Percentiles rank a stretch among this genome's conserved stretches.
Conservation (phyloP, 2,329 filamentous ascomycete species). For the Curvularia lunata region DNA sequence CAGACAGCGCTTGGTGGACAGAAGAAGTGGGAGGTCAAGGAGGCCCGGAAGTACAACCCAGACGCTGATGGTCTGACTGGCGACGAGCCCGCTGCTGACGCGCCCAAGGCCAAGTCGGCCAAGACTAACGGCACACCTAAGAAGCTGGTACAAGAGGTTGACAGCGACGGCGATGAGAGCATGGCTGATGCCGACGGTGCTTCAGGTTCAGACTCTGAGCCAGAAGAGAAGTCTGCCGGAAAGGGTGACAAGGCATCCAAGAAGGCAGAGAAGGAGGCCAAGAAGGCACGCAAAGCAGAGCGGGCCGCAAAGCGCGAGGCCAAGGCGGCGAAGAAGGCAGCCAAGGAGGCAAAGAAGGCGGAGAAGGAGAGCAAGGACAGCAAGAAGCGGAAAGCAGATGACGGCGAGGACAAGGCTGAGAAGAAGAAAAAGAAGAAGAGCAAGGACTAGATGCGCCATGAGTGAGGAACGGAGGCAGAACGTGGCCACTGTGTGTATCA, state of each 20-base stretch:
- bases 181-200: slow-evolving; percentile 48
- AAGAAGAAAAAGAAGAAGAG: slow-evolving; percentile 71
- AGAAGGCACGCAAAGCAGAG: slow-evolving; percentile 52
- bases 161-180: slow-evolving; percentile 50
- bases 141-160: slow-evolving; percentile 59
- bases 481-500: slow-evolving; percentile 12
- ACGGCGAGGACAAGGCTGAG: slow-evolving; percentile 51
- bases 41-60: slow-evolving; percentile 90
- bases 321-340: slow-evolving; percentile 60
- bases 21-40: slow-evolving; percentile 89
- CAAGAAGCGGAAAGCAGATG: slow-evolving; percentile 53
- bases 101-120: slow-evolving; percentile 54
- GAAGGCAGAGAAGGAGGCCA: slow-evolving; percentile 53
- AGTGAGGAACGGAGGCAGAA: background rate
- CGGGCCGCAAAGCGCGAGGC: slow-evolving; percentile 48
- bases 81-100: slow-evolving; percentile 63
- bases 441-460: slow-evolving; percentile 43
- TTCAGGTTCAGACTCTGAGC: slow-evolving; percentile 47
- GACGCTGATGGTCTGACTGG: slow-evolving; percentile 85
- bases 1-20: slow-evolving; percentile 50
- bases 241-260: slow-evolving; percentile 48
- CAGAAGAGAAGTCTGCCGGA: slow-evolving; percentile 40
- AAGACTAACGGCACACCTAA: slow-evolving; percentile 51
- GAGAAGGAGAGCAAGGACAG: slow-evolving; percentile 61
- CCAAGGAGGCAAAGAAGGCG: slow-evolving; percentile 60